These are phyloP conservation scores for Nicotiana noctiflora DNA, from an alignment of 257 asterid genomes.

Conservation along the genomic window DNA sequence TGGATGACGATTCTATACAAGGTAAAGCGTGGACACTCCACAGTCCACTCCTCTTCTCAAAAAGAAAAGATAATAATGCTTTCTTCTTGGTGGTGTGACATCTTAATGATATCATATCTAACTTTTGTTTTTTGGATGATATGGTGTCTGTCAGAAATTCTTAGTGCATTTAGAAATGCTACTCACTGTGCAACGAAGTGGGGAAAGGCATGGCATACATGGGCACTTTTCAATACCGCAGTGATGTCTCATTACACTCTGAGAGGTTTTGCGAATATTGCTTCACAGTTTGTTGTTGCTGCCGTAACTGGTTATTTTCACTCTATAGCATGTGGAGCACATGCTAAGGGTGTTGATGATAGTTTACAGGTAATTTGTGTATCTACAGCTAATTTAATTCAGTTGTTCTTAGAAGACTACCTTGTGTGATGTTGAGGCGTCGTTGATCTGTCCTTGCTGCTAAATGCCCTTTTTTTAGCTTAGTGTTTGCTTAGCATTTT, in stretches of 20 bases:
- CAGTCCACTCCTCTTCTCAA: neutral
- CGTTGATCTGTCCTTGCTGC: neutral
- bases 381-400: neutral
- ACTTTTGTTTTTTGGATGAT: conserved; percentile 1
- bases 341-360: conserved; percentile 97
- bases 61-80: neutral
- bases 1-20: conserved; percentile 90
- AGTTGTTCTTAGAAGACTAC: neutral
- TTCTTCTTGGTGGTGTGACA: neutral
- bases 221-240: conserved; percentile 98
- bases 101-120: conserved; percentile 19
- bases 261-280: conserved; percentile 59
- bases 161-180: conserved; percentile 72
- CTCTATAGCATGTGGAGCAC: conserved; percentile 97
- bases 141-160: conserved; percentile 54
- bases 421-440: conserved; percentile 1
- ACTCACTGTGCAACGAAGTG: conserved; percentile 83
- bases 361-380: conserved; percentile 68
- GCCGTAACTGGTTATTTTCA: conserved; percentile 98
- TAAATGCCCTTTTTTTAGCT: neutral
- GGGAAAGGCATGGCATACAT: conserved; percentile 98
- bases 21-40: conserved; percentile 31
- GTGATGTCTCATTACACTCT: conserved; percentile 94
- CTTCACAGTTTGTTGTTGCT: conserved; percentile 84
- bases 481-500: neutral